Base-by-base conservation (phyloP, 257 asterid genomes). In the Rhazya stricta region DNA sequence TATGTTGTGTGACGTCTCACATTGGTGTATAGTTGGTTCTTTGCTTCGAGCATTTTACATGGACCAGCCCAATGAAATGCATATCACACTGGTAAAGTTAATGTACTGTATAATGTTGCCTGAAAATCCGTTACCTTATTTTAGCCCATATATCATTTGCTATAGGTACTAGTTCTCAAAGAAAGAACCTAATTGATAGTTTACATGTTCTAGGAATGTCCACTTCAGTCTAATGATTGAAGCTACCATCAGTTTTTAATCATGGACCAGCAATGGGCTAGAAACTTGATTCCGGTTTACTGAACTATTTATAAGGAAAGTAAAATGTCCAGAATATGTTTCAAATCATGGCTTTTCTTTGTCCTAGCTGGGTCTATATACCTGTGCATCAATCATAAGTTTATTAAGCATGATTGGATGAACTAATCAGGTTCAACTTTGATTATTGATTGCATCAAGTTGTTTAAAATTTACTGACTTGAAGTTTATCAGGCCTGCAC, bases 401-500 rank as follows among this genome's bases (percentile, higher is more conserved):
- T 39, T 29, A 29, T 42, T 51, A 36, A 39, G 27, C 67, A 77
- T 60, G 43, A 61, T 16, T 4, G 43, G 36, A 67, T 34, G 46
- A 71, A n/a, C 36, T 32, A 23, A 39, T 36, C 30, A 30, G 69
- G 21, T 27, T 62, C 58, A 50, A 77, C 34, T 69, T 46, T 21
- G n/a, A 42, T 45, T 46, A 60, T 61, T 69, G 69, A 34, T 63
- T 30, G 41, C 45, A 34, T 63, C 2, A 45, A 21, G 42, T 74
- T 70, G 46, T 68, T 65, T 66, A 65, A 70, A 66, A 43, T 54
- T 71, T 75, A 62, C 86, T 83, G 50, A 81, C 71, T 46, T 76
- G 78, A 83, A 79, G 74, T 76, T 77, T 66, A 41, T 83, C 93
- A 94, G 99, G 96, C 87, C 85, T 73, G 54, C 77, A 74, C 76